Conservation (phyloP, 73 alveolate species). For the Diophrys appendiculata region DNA sequence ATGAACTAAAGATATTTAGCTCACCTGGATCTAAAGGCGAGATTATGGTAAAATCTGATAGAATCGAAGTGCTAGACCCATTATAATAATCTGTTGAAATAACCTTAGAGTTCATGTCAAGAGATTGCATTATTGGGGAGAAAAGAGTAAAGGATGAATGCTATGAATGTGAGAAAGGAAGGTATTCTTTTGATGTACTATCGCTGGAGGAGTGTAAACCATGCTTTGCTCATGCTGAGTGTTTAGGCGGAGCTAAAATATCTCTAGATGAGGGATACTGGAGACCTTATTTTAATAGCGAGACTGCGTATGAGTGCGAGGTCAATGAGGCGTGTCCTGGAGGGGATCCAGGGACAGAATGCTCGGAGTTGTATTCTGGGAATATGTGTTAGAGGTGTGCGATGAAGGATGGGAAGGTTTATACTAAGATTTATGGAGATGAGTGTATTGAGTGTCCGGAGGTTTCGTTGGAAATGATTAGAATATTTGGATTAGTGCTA, state of each 20-base stretch:
- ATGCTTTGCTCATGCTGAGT: conserved; percentile 4
- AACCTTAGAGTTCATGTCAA: conserved; percentile 1
- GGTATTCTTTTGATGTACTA: conserved; percentile 5
- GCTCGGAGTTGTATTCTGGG: conserved; percentile 7
- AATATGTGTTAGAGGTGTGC: conserved; percentile 17
- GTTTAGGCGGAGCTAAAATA: conserved; percentile 8
- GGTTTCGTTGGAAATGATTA: neutral
- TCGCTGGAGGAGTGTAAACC: neutral
- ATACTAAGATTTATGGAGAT: neutral
- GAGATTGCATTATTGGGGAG: conserved; percentile 16
- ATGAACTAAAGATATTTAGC: no score
- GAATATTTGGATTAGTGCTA: neutral
- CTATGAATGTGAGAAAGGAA: conserved; percentile 1
- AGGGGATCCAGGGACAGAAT: conserved; percentile 14
- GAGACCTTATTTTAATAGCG: conserved; percentile 3
- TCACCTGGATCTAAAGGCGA: neutral
- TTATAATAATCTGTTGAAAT: neutral
- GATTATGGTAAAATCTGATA: neutral
- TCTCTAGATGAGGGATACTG: conserved; percentile 2
- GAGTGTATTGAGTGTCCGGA: conserved; percentile 8
- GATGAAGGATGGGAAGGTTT: neutral
- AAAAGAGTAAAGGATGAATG: neutral
- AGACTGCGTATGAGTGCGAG: neutral
- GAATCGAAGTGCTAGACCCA: neutral
- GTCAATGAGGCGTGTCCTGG: neutral